Evolutionary conservation across 768 basidiomycete species (phyloP).

Genomic region (Boletus sp.): DNA sequence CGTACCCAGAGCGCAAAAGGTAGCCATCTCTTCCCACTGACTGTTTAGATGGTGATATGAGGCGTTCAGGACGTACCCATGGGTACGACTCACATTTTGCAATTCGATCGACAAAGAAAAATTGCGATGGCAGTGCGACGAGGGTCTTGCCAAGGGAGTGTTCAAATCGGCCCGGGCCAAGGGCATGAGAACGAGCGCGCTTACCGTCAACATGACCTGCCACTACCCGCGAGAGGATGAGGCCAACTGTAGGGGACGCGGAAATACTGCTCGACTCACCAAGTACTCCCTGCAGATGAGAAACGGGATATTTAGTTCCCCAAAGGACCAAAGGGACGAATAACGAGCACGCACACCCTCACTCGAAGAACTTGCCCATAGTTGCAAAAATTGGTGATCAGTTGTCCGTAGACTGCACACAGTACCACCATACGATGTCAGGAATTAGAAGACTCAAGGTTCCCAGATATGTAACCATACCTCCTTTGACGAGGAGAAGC

Average conservation of each 20-base stretch:
- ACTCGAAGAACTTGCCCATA: conserved; percentile 6
- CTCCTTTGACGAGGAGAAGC: conserved; percentile 17
- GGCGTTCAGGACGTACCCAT: not conserved
- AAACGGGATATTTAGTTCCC: not conserved
- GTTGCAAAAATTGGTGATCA: conserved; percentile 16
- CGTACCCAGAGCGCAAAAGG: conserved; percentile 16
- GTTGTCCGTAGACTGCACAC: conserved; percentile 9
- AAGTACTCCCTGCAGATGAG: conserved; percentile 10
- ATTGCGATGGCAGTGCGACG: conserved; percentile 17
- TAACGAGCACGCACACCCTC: conserved; percentile 8
- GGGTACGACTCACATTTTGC: conserved; percentile 14
- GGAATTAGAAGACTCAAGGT: not conserved
- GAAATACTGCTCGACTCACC: conserved; percentile 5
- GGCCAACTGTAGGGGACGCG: not conserved
- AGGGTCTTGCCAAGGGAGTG: not conserved
- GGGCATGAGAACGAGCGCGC: not conserved
- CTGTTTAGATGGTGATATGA: conserved; percentile 1
- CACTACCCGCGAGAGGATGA: conserved; percentile 9
- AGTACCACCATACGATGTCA: conserved; percentile 2
- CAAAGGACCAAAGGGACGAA: not conserved
- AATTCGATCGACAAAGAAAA: conserved; percentile 21
- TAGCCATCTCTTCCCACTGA: conserved; percentile 14
- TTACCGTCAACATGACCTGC: conserved; percentile 22
- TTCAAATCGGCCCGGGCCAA: not conserved
- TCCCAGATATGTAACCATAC: not conserved